Base-by-base conservation (phyloP, 2,329 filamentous ascomycete genomes). In the Pseudopithomyces chartarum region DNA sequence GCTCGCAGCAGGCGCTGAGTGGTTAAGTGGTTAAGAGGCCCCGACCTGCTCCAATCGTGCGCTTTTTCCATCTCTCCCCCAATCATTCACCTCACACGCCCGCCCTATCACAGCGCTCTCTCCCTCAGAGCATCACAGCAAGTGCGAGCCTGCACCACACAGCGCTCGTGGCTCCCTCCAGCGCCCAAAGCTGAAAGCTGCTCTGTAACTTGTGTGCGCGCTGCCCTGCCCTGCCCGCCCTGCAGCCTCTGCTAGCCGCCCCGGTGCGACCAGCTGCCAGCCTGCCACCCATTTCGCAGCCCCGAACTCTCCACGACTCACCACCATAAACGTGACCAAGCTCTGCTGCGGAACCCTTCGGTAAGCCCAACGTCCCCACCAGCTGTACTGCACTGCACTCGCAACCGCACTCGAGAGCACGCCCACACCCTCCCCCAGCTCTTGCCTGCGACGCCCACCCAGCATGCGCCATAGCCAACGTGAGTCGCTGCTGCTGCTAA, bases 261-360 rank as follows among this genome's bases (percentile, higher is more conserved):
- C n/a, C 45, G 45, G 45, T 48, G 23, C 22, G 17, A 63, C 58
- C 52, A 57, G 51, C 58, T 57, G 59, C 56, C 44, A 51, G 56
- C 57, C n/a, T n/a, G n/a, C n/a, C n/a, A n/a, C n/a, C 49, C 56
- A 60, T 67, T 64, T 67, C 58, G 62, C 63, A 64, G 60, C 63
- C 59, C 62, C 61, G 55, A 60, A 60, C 58, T 59, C 60, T n/a
- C n/a, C n/a, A n/a, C n/a, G n/a, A n/a, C n/a, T 63, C 64, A 67
- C 61, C 62, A 68, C 66, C 63, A 62, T 62, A 29, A 67, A 71
- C 72, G 72, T 74, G 73, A 75, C 69, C 63, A 57, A 56, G 50
- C 32, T 58, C 60, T 45, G 57, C 70, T 73, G 73, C 72, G 70
- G 69, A 61, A 54, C 57, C 56, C 64, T 65, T 71, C 66, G 65